Percentiles rank a stretch among this genome's conserved stretches.
phyloP scores from a whole-genome alignment of 1,284 basidiomycete species.

The Heterobasidion irregulare region DNA sequence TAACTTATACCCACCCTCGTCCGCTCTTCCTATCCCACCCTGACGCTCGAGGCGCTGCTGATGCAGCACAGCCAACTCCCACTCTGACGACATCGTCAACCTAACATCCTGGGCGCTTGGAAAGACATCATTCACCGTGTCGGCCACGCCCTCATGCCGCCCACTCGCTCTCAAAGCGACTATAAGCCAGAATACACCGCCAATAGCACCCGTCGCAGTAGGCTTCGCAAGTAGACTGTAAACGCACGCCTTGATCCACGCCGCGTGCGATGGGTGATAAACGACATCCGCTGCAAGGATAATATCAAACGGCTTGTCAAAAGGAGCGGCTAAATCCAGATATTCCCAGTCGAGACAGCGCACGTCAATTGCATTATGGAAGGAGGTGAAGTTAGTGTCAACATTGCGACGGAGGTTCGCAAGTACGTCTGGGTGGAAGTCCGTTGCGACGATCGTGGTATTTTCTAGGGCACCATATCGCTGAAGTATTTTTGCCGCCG shows the following conservation, averaged over 20 bases:
- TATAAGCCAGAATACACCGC: conserved; percentile 63
- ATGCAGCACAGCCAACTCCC: conserved; percentile 32
- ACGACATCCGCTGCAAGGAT: conserved; percentile 63
- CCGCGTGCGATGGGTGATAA: conserved; percentile 59
- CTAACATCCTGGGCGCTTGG: conserved; percentile 12
- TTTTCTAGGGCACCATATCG: background rate
- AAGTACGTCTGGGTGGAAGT: conserved; percentile 75
- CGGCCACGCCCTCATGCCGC: conserved; percentile 53
- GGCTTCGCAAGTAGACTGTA: conserved; percentile 36
- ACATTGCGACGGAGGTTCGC: conserved; percentile 65
- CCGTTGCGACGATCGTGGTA: conserved; percentile 57
- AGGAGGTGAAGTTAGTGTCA: conserved; percentile 38
- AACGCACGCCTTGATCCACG: conserved; percentile 57
- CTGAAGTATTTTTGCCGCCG: conserved; percentile 50
- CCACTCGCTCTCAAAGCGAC: conserved; percentile 62
- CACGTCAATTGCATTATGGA: conserved; percentile 28
- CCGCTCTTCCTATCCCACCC: conserved; percentile 52
- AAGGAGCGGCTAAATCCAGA: conserved; percentile 27
- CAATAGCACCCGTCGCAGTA: conserved; percentile 4
- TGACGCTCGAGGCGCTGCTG: conserved; percentile 36
- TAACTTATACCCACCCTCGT: conserved; percentile 60
- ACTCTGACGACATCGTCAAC: background rate
- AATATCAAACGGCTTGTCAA: conserved; percentile 40
- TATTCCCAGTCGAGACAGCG: conserved; percentile 63
- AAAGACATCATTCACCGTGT: conserved; percentile 55